Conservation (phyloP, 2,329 filamentous ascomycete species). For the Ophiobolus disseminans region DNA sequence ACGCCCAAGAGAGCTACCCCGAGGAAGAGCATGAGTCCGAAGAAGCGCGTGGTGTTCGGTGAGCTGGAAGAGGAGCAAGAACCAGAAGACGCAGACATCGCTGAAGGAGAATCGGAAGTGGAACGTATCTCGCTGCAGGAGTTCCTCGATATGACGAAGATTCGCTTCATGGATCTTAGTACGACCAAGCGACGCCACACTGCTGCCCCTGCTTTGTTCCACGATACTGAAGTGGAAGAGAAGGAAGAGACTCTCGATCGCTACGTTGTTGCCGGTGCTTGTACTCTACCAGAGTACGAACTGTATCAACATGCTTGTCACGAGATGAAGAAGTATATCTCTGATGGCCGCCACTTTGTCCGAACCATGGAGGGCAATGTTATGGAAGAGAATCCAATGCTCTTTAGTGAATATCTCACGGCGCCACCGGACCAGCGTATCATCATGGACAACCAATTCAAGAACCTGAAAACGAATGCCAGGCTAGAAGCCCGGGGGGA, state of each 20-base stretch:
- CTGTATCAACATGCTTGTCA: conserved; percentile 95
- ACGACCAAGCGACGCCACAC: conserved; percentile 93
- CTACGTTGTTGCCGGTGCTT: conserved; percentile 86
- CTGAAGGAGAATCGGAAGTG: conserved; percentile 47
- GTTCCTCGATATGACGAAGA: conserved; percentile 93
- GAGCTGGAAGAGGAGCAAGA: conserved; percentile 29
- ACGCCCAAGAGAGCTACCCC: conserved; percentile 42
- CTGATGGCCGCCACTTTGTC: conserved; percentile 87
- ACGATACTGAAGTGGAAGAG: conserved; percentile 48
- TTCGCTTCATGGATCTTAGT: conserved; percentile 98
- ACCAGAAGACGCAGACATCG: conserved; percentile 28
- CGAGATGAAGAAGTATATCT: conserved; percentile 96
- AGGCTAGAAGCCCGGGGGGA: conserved; percentile 90
- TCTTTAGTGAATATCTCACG: conserved; percentile 90
- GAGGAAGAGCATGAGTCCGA: conserved; percentile 41
- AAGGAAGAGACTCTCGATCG: conserved; percentile 69
- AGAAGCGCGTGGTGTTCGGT: conserved; percentile 44
- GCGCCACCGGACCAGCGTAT: conserved; percentile 82
- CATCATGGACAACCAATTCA: conserved; percentile 95
- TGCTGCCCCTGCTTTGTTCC: conserved; percentile 54
- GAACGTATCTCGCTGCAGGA: conserved; percentile 83
- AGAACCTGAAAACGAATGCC: conserved; percentile 94
- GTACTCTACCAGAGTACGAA: conserved; percentile 90
- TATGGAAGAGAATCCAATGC: conserved; percentile 84
- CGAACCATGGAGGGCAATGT: conserved; percentile 90